Evolutionary conservation across 495 filamentous ascomycete species (phyloP).

Genomic region (Durotheca rogersii): DNA sequence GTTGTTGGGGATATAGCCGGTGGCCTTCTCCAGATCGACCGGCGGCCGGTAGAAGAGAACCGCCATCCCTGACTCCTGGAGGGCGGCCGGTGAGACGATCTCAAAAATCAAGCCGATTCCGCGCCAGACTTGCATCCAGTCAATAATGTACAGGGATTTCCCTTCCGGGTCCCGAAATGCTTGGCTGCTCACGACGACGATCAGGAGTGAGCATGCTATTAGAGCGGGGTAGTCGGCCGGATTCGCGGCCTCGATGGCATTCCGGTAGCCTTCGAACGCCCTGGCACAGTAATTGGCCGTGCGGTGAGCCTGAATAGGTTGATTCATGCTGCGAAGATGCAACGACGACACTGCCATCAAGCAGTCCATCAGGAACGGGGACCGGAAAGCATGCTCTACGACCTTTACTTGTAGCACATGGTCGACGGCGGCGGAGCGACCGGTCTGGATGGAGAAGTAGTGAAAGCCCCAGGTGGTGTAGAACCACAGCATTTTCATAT

Average conservation of each 20-base stretch:
- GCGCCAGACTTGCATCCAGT: constrained; percentile 51
- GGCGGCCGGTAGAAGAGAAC: constrained; percentile 42
- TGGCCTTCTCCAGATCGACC: constrained; percentile 39
- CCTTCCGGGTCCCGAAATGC: constrained; percentile 43
- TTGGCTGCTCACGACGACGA: constrained; percentile 43
- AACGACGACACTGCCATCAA: constrained; percentile 50
- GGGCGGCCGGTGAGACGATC: constrained; percentile 20
- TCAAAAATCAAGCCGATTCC: constrained; percentile 47
- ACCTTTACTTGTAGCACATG: constrained; percentile 44
- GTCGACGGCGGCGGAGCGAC: constrained; percentile 34
- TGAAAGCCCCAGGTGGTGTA: constrained; percentile 40
- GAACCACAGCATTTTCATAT: constrained; percentile 48
- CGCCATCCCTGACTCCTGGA: constrained; percentile 38
- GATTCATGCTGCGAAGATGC: constrained; percentile 40
- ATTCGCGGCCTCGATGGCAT: constrained; percentile 42
- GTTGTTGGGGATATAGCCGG: constrained; percentile 40
- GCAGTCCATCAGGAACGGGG: constrained; percentile 52
- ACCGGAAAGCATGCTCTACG: constrained; percentile 48
- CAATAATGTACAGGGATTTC: constrained; percentile 41
- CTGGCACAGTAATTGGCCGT: constrained; percentile 42
- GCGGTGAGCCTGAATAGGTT: constrained; percentile 27
- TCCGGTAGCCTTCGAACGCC: constrained; percentile 48
- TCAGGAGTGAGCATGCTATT: constrained; percentile 43
- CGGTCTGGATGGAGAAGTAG: constrained; percentile 41
- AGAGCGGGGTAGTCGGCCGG: constrained; percentile 44